phyloP scores from a whole-genome alignment of 441 rosid species.

The Geranium incanum region DNA sequence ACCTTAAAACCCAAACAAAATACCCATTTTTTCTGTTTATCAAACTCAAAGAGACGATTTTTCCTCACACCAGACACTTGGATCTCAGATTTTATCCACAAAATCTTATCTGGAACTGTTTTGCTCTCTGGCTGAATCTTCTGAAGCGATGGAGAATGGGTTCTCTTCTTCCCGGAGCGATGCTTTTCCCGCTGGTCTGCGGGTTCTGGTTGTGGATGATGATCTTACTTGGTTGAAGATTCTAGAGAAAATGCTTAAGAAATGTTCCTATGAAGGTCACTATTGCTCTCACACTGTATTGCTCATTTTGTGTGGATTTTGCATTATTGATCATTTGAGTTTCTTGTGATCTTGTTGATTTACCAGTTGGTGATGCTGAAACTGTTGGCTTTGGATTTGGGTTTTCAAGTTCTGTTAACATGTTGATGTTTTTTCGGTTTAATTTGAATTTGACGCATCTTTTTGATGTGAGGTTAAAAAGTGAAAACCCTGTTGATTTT shows the following conservation, averaged over 20 bases:
- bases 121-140: slow-evolving; percentile 9
- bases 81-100: neutral
- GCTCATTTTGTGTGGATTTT: neutral
- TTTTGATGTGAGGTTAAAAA: neutral
- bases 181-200: slow-evolving; percentile 66
- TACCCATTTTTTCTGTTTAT: slow-evolving; percentile 7
- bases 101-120: slow-evolving; percentile 12
- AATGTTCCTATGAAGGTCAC: slow-evolving; percentile 83
- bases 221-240: slow-evolving; percentile 89
- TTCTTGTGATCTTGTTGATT: neutral
- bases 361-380: neutral
- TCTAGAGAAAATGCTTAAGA: slow-evolving; percentile 93
- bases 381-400: neutral
- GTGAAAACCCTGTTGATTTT: too few species aligned
- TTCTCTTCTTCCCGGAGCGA: slow-evolving; percentile 54
- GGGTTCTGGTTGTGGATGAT: slow-evolving; percentile 90
- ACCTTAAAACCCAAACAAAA: slow-evolving; percentile 24
- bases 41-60: neutral
- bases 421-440: neutral
- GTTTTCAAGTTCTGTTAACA: neutral
- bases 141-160: slow-evolving; percentile 49
- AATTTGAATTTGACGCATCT: neutral
- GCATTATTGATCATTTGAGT: slow-evolving; percentile 2
- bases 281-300: neutral
- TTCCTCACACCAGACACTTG: neutral